A percentile compares a stretch with the other conserved stretches of the same genome.
phyloP scores from a whole-genome alignment of 2,329 filamentous ascomycete genomes.

The Fusarium sp. region DNA sequence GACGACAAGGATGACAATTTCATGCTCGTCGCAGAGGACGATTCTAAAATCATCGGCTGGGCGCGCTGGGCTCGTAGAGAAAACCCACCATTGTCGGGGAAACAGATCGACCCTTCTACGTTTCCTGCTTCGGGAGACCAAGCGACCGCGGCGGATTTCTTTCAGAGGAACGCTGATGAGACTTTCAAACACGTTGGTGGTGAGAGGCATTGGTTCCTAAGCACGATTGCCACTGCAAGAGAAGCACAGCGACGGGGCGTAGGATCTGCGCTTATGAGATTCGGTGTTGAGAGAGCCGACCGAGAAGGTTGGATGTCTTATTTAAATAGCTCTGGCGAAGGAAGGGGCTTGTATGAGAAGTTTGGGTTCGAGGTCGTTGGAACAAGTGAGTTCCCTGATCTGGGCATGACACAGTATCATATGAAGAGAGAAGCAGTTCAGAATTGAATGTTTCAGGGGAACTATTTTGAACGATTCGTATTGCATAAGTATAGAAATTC shows the following conservation, averaged over 20 bases:
- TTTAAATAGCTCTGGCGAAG: slow-evolving; percentile 41
- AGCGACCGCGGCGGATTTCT: slow-evolving; percentile 51
- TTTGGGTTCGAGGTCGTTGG: slow-evolving; percentile 42
- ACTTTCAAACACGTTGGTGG: slow-evolving; percentile 37
- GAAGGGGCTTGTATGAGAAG: slow-evolving; percentile 41
- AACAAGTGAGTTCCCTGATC: slow-evolving; percentile 28
- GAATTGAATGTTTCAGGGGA: background rate
- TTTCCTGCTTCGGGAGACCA: slow-evolving; percentile 41
- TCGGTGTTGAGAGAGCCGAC: slow-evolving; percentile 44
- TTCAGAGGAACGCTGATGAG: slow-evolving; percentile 44
- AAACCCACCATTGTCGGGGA: slow-evolving; percentile 21
- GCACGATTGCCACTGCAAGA: slow-evolving; percentile 45
- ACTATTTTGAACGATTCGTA: slow-evolving; percentile 10
- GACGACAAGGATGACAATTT: slow-evolving; percentile 43
- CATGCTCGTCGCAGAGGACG: slow-evolving; percentile 42
- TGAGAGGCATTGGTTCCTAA: slow-evolving; percentile 46
- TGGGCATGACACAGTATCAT: slow-evolving; percentile 39
- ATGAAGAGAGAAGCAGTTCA: slow-evolving; percentile 41
- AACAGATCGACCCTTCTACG: slow-evolving; percentile 36
- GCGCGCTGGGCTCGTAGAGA: slow-evolving; percentile 46
- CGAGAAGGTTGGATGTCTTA: slow-evolving; percentile 41
- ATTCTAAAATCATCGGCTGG: slow-evolving; percentile 42
- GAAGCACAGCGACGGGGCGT: slow-evolving; percentile 45
- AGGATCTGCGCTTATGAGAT: slow-evolving; percentile 45
- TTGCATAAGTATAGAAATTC: slow-evolving; percentile 25